Evolutionary conservation across 495 filamentous ascomycete species (phyloP), one percentile per base, ranked within the genome.

Genomic region (Aspergillus funiculosus): DNA sequence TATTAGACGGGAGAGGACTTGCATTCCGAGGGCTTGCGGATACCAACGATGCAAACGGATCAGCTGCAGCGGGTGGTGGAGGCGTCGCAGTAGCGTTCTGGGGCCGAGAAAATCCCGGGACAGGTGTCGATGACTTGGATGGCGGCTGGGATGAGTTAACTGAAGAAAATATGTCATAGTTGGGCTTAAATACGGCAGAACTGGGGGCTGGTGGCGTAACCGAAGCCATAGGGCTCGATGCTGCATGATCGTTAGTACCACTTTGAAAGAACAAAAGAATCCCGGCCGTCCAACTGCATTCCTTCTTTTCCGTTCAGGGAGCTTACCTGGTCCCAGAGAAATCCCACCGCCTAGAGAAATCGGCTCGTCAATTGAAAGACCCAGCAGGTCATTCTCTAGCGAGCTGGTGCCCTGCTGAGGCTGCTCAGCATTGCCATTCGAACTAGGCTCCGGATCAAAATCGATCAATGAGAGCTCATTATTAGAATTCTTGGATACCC

Each of bases 401-500:
- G 77, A 69, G 48, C 56, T 69, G 17, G 59, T 53, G 35, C 59
- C 62, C 29, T 58, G 53, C 6, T 69, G 60, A 41, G 61, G 61
- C 14, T 50, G 53, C 0, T 69, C 51, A 27, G 74, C 75, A 38
- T 78, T 78, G 19, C 64, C 67, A 47, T 68, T 72, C 6, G 67
- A 48, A 35, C 51, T 65, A 1, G 80, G 61, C 56, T 87, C 83
- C 10, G 74, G 69, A 38, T 86, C 80, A 54, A 98, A 86, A 57
- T 98, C 94, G 47, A 98, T 97, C 48, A 98, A 69, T 6, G 90
- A 96, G 17, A 95, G 69, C 63, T 96, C 91, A 51, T 87, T 89
- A 43, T 84, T 80, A 7, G 84, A 78, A 49, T 82, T 86, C 58
- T 83, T 86, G 9, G 78, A 77, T 5, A 86, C 81, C 0, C 83